Evolutionary conservation across 371 early-diverging fungal genomes (phyloP).

Genomic region (Apophysomyces trapeziformis): DNA sequence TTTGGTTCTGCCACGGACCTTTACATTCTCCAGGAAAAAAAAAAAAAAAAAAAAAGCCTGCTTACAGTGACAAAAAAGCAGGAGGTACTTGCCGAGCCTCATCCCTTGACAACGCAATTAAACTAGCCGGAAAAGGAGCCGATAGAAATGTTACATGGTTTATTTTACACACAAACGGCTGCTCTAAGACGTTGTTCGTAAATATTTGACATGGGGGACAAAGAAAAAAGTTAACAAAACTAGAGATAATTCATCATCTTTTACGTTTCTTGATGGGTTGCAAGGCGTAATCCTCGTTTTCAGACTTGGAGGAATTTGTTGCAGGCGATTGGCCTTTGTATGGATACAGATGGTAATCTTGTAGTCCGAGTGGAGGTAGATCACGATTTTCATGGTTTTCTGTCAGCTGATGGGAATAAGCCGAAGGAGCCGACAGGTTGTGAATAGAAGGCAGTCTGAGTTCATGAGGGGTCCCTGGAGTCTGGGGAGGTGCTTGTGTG

Average conservation of each 20-base stretch:
- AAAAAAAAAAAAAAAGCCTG: neutral
- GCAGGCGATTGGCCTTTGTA: constrained; percentile 12
- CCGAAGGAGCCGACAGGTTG: constrained; percentile 34
- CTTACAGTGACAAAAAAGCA: constrained; percentile 4
- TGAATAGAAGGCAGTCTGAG: constrained; percentile 42
- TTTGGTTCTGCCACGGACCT: constrained; percentile 4
- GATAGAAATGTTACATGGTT: constrained; percentile 11
- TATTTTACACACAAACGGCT: constrained; percentile 11
- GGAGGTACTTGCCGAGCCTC: constrained; percentile 9
- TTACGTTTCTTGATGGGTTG: constrained; percentile 33
- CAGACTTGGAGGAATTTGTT: constrained; percentile 14
- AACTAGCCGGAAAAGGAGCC: constrained; percentile 7
- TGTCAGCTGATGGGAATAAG: constrained; percentile 26
- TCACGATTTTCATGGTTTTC: constrained; percentile 21
- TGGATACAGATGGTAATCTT: constrained; percentile 28
- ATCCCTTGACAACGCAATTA: constrained; percentile 6
- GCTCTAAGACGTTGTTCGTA: constrained; percentile 10
- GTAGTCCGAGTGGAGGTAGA: constrained; percentile 31
- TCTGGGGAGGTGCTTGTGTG: constrained; percentile 11
- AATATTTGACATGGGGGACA: constrained; percentile 15
- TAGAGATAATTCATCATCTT: constrained; percentile 18
- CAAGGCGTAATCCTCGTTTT: constrained; percentile 18
- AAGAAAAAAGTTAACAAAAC: neutral
- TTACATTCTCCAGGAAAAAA: neutral
- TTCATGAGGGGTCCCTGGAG: constrained; percentile 19